Conservation (phyloP, 805 yeast genomes). For the Nematodospora valgi region DNA sequence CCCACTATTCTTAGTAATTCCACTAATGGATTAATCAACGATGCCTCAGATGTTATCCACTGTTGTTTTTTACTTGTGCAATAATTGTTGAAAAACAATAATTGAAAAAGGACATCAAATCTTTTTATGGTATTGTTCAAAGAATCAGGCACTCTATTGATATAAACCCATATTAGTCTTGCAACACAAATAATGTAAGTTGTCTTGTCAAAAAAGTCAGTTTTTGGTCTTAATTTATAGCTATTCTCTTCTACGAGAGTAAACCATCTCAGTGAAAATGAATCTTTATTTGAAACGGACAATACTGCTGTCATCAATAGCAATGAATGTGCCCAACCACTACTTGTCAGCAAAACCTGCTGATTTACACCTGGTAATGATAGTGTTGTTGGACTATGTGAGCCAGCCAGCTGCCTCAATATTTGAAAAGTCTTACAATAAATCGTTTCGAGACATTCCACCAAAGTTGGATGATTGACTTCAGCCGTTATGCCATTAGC, state of each 20-base stretch:
- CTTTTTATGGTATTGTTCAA: conserved; percentile 81
- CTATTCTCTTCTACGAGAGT: conserved; percentile 59
- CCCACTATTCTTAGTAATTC: conserved; percentile 79
- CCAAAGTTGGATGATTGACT: conserved; percentile 95
- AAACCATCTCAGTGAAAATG: conserved; percentile 74
- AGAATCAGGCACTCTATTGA: conserved; percentile 84
- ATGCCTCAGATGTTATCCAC: conserved; percentile 69
- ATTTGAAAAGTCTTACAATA: conserved; percentile 47
- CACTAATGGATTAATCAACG: conserved; percentile 61
- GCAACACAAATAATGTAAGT: conserved; percentile 64
- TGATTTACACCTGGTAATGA: neutral
- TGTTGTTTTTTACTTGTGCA: conserved; percentile 54
- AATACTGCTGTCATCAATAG: conserved; percentile 69
- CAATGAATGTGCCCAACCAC: conserved; percentile 64
- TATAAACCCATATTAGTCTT: conserved; percentile 83
- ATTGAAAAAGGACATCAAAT: conserved; percentile 59
- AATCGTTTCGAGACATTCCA: conserved; percentile 67
- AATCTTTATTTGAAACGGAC: conserved; percentile 74
- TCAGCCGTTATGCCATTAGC: conserved; percentile 90
- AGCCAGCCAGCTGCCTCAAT: conserved; percentile 28
- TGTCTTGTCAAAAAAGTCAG: conserved; percentile 45
- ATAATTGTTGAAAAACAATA: conserved; percentile 47
- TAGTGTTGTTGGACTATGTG: neutral
- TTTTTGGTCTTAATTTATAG: conserved; percentile 63
- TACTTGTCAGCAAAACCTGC: conserved; percentile 8